Base-by-base conservation (phyloP, 2,329 filamentous ascomycete species). In the Cladosporium oxysporum region DNA sequence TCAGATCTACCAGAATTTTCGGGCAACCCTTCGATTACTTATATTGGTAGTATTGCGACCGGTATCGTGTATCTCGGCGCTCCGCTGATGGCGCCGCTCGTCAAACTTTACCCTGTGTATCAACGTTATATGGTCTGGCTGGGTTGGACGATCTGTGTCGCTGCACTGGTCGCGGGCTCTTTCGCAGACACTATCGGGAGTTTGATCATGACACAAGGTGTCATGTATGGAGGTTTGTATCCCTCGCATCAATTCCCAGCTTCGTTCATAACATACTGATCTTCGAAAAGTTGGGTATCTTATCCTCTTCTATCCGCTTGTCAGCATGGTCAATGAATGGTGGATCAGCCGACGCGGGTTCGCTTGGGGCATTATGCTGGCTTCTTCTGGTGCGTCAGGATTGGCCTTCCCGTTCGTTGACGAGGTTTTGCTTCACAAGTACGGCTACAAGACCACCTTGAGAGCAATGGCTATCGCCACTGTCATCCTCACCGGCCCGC, bases 41-140 rank as follows among this genome's bases (percentile, higher is more conserved):
- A 87, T 16, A 87, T 91, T 63, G 89, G 89, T 0, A 91, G 88
- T 2, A 87, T 84, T 64, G 82, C 87, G 5, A 84, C 73, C 85
- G 85, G 85, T 82, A 74, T 67, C 69, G 67, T 87, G 78, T 88
- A 88, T 70, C 78, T 88, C n/a, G 79, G 80, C 21, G 78, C 80
- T 10, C 83, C 84, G 0, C 64, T 87, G 5, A 77, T 82, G 53
- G 83, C 86, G 71, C 77, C 77, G 29, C 59, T 84, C 33, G 80
- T 83, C 33, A 72, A 71, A 37, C 71, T 70, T 2, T 77, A 70
- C 64, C 66, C 80, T 75, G 55, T 74, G 79, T 67, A 84, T 77
- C 69, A 83, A 77, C 41, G 75, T 70, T 35, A 72, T 33, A 69
- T 84, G 64, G 75, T 83, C 68, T 85, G 85, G 80, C 57, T 86